phyloP scores from a whole-genome alignment of 2,329 filamentous ascomycete genomes.

The Cercospora sojina region DNA sequence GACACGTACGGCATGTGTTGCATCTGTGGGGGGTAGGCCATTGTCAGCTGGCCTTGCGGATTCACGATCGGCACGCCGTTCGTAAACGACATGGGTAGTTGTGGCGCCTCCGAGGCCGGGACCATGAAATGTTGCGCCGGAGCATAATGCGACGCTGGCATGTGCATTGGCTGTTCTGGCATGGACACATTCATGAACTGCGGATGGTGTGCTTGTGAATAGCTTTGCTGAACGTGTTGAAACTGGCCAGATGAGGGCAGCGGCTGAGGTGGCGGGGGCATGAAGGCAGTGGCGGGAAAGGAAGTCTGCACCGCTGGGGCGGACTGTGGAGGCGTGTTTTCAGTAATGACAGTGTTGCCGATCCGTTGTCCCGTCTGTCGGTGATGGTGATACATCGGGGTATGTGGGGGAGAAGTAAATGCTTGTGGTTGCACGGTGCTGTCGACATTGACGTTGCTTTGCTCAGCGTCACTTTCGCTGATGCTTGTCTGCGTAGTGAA shows the following conservation, averaged over 20 bases:
- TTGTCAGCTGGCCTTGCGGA: slow-evolving; percentile 27
- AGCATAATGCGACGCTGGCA: slow-evolving; percentile 19
- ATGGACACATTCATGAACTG: slow-evolving; percentile 33
- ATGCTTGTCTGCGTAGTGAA: slow-evolving; percentile 43
- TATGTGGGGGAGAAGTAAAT: slow-evolving; percentile 48
- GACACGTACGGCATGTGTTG: slow-evolving; percentile 29
- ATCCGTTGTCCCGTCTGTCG: slow-evolving; percentile 26
- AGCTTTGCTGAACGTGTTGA: slow-evolving; percentile 6
- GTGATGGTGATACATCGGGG: slow-evolving; percentile 40
- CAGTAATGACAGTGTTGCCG: slow-evolving; percentile 39
- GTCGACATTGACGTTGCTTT: slow-evolving; percentile 30
- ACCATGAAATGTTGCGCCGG: slow-evolving; percentile 19
- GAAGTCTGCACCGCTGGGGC: slow-evolving; percentile 51
- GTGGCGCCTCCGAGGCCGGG: slow-evolving; percentile 13
- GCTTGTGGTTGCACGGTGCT: slow-evolving; percentile 30
- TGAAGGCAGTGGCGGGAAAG: slow-evolving; percentile 43
- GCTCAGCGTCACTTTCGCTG: slow-evolving; percentile 40
- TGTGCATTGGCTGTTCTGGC: slow-evolving; percentile 26
- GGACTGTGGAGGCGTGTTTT: slow-evolving; percentile 52
- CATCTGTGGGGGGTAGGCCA: slow-evolving; percentile 29
- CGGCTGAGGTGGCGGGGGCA: slow-evolving; percentile 29
- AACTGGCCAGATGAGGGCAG: neutral
- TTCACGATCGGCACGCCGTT: slow-evolving; percentile 33
- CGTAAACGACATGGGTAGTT: slow-evolving; percentile 27
- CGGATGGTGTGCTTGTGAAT: slow-evolving; percentile 19